Percentiles rank a stretch among this genome's conserved stretches.
Evolutionary conservation across 345 rosid species (phyloP).

Genomic region (Eucalyptus cloeziana): DNA sequence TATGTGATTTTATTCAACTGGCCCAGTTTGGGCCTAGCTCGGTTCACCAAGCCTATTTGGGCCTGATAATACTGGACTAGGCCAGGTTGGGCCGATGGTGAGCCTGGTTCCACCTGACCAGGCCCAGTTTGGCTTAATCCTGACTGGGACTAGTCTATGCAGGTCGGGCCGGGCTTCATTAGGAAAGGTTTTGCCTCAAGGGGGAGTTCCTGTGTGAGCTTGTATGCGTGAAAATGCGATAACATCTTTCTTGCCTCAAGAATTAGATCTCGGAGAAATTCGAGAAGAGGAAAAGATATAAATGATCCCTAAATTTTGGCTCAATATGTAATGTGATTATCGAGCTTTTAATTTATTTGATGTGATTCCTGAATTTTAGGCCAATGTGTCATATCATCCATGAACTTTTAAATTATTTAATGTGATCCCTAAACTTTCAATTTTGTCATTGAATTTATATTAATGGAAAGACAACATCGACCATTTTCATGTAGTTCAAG

Average conservation of each 20-base stretch:
- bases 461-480: rapidly evolving
- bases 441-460: rapidly evolving
- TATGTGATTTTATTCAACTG: too few species aligned
- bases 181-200: neutral
- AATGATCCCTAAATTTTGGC: rapidly evolving
- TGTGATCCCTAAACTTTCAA: rapidly evolving
- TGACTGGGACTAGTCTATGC: neutral
- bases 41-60: neutral
- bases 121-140: neutral
- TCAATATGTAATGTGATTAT: rapidly evolving
- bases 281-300: neutral
- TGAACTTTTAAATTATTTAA: too few species aligned
- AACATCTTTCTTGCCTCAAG: neutral
- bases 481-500: rapidly evolving
- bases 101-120: neutral
- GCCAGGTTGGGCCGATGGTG: neutral
- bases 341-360: rapidly evolving
- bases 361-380: rapidly evolving
- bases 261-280: rapidly evolving
- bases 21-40: neutral
- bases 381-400: rapidly evolving
- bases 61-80: neutral
- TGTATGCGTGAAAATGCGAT: neutral
- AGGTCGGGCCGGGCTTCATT: neutral
- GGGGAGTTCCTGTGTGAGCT: neutral